Percentiles rank a stretch among this genome's conserved stretches.
phyloP scores from a whole-genome alignment of 345 rosid species.

The Linum lewisii region DNA sequence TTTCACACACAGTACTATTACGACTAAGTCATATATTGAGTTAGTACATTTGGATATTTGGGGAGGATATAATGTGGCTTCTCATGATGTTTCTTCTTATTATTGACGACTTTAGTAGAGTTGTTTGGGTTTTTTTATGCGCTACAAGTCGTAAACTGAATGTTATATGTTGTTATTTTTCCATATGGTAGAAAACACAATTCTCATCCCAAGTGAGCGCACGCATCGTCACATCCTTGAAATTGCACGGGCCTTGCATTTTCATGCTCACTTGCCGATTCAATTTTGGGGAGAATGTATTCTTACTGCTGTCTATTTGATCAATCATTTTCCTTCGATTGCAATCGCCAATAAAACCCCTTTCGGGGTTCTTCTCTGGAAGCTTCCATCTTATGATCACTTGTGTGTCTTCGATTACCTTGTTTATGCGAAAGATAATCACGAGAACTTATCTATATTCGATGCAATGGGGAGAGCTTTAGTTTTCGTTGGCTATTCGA shows the following conservation, averaged over 20 bases:
- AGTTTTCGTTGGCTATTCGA: constrained; percentile 9
- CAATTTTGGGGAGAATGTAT: constrained; percentile 9
- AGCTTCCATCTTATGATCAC: not conserved
- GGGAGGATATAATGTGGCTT: not conserved
- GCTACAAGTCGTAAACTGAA: not conserved
- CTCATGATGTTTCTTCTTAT: not conserved
- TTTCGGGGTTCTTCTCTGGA: not conserved
- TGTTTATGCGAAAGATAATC: not conserved
- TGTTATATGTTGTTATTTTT: not conserved
- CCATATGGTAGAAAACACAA: not conserved
- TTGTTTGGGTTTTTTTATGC: not conserved
- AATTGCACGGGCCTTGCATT: not conserved
- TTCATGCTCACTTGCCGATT: not conserved
- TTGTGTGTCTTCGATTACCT: not conserved
- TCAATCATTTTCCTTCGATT: not conserved
- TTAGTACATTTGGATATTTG: not conserved
- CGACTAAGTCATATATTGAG: not conserved
- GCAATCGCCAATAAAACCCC: not conserved
- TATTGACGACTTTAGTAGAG: not conserved
- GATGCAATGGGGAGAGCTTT: not conserved
- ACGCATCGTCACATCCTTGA: constrained; percentile 4
- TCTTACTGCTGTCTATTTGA: not conserved
- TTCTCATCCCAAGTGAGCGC: not conserved
- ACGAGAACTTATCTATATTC: not conserved
- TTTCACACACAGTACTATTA: not conserved